Conservation (phyloP, 2,329 filamentous ascomycete genomes). For the Davidsoniella australis region DNA sequence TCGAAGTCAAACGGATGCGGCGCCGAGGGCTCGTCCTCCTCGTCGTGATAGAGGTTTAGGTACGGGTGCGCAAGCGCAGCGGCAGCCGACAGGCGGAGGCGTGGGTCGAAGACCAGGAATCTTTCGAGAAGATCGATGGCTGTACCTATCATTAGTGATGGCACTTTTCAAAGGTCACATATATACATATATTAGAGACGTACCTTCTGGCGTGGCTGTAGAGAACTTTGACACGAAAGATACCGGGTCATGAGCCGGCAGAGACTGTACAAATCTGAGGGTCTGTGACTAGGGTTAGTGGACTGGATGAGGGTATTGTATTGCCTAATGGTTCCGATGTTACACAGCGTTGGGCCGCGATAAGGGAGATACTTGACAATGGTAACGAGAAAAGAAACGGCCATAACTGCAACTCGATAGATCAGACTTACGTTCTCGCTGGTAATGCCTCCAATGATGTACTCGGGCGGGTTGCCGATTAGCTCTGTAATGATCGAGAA, state of each 20-base stretch:
- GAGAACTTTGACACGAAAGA: slow-evolving; percentile 80
- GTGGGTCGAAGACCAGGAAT: slow-evolving; percentile 98
- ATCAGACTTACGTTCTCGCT: slow-evolving; percentile 71
- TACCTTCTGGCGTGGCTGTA: slow-evolving; percentile 77
- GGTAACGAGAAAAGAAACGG: not conserved
- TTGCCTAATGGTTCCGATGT: not conserved
- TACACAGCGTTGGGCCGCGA: no score
- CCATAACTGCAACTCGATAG: not conserved
- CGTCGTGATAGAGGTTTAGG: slow-evolving; percentile 90
- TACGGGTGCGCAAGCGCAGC: slow-evolving; percentile 84
- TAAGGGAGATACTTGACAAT: no score
- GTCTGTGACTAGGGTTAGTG: slow-evolving; percentile 40
- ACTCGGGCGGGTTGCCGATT: slow-evolving; percentile 86
- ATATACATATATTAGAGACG: slow-evolving; percentile 16
- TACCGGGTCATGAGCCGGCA: slow-evolving; percentile 85
- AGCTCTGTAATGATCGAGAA: slow-evolving; percentile 99
- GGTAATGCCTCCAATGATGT: slow-evolving; percentile 96
- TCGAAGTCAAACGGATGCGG: slow-evolving; percentile 99
- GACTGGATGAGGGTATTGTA: not conserved
- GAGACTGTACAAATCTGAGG: slow-evolving; percentile 87
- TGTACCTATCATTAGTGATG: slow-evolving; percentile 19
- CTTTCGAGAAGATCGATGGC: slow-evolving; percentile 86
- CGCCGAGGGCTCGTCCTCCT: slow-evolving; percentile 84
- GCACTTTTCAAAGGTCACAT: not conserved
- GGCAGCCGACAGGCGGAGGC: slow-evolving; percentile 76